Evolutionary conservation across 164 flowering plant species (phyloP).

Genomic region (Macadamia tetraphylla): DNA sequence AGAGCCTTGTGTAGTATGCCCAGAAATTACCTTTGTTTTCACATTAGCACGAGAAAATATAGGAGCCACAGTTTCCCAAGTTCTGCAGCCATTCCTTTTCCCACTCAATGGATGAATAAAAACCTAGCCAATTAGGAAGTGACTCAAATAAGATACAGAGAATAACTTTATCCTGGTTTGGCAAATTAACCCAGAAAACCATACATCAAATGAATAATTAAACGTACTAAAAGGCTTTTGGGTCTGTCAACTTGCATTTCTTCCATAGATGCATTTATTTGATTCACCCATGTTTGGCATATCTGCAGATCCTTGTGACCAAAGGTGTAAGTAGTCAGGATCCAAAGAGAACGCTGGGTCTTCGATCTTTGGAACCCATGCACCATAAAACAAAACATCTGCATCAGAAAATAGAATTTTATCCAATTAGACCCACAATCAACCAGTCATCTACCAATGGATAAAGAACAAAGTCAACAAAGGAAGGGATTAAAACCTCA

Average conservation of each 20-base stretch:
- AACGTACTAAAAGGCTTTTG: slow-evolving; percentile 71
- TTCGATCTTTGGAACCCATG: slow-evolving; percentile 53
- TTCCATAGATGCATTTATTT: slow-evolving; percentile 35
- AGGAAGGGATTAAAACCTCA: slow-evolving; percentile 39
- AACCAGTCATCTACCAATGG: slow-evolving; percentile 1
- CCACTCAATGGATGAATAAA: slow-evolving; percentile 90
- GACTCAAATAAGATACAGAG: slow-evolving; percentile 12
- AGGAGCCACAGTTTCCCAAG: slow-evolving; percentile 77
- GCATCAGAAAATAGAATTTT: slow-evolving; percentile 19
- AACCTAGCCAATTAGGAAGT: slow-evolving; percentile 46
- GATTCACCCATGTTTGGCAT: slow-evolving; percentile 65
- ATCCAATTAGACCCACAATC: not conserved
- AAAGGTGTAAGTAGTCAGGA: slow-evolving; percentile 46
- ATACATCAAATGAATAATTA: not conserved
- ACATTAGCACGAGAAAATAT: slow-evolving; percentile 76
- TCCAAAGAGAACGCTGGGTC: slow-evolving; percentile 44
- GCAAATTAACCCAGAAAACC: not conserved
- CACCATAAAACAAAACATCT: slow-evolving; percentile 80
- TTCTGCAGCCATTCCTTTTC: slow-evolving; percentile 63
- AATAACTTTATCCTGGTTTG: slow-evolving; percentile 2
- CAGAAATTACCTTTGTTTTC: slow-evolving; percentile 57
- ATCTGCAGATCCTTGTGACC: slow-evolving; percentile 57
- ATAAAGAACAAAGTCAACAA: not conserved
- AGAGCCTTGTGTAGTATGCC: not conserved
- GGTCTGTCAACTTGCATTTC: slow-evolving; percentile 57